Conservation (phyloP, 2,329 filamentous ascomycete species). For the Rachicladosporium sp. region DNA sequence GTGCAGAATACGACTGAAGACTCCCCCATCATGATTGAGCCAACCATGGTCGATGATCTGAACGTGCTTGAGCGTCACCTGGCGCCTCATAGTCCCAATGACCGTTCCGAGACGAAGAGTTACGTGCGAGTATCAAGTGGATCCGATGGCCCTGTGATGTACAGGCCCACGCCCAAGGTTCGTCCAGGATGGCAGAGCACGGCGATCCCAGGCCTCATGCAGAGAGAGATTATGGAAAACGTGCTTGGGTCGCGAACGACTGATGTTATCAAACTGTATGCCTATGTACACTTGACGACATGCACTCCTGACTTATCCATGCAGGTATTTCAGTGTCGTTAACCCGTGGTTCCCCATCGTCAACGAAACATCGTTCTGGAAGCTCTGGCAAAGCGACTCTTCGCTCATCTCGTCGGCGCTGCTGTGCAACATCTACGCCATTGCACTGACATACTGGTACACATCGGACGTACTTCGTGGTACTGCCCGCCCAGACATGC, state of each 20-base stretch:
- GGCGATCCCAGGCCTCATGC: constrained; percentile 23
- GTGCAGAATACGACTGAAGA: neutral
- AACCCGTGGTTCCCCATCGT: constrained; percentile 29
- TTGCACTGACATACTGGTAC: constrained; percentile 26
- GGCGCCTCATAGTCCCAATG: constrained; percentile 18
- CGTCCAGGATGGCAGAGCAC: constrained; percentile 27
- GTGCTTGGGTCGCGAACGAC: constrained; percentile 27
- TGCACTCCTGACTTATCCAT: neutral
- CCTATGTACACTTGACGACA: neutral
- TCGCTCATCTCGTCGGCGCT: constrained; percentile 24
- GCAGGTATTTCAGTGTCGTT: constrained; percentile 29
- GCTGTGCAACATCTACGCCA: constrained; percentile 28
- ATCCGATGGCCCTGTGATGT: constrained; percentile 27
- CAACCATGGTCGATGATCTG: constrained; percentile 30
- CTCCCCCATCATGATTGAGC: constrained; percentile 22
- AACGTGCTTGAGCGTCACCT: constrained; percentile 29
- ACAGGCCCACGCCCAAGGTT: constrained; percentile 37
- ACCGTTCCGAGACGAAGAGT: constrained; percentile 22
- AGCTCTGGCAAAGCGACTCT: constrained; percentile 24
- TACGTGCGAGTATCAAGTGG: constrained; percentile 41
- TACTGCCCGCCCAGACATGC: constrained; percentile 25
- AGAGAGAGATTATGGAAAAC: constrained; percentile 30
- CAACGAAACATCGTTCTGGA: constrained; percentile 26
- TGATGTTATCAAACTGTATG: constrained; percentile 28
- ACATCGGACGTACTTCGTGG: constrained; percentile 24